Evolutionary conservation across 345 rosid genomes (phyloP).

Genomic region (Euphorbia lathyris): DNA sequence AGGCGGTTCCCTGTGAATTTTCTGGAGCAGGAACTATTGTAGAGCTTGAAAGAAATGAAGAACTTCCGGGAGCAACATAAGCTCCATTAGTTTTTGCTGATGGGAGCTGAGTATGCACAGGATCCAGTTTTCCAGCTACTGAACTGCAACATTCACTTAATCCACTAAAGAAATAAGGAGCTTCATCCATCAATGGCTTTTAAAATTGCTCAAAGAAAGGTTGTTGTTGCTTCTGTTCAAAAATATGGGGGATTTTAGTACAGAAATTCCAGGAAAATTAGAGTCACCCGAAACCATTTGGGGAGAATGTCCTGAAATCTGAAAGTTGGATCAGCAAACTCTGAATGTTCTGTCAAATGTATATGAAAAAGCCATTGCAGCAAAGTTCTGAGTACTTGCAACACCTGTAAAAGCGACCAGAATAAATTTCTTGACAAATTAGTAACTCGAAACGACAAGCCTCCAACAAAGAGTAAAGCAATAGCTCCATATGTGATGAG

Average conservation of each 20-base stretch:
- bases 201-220: constrained; percentile 12
- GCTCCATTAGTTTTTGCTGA: constrained; percentile 17
- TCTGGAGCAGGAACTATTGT: no score
- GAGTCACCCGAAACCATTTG: constrained; percentile 15
- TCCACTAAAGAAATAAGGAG: no score
- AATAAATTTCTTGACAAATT: constrained; percentile 2
- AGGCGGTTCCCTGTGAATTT: constrained; percentile 8
- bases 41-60: constrained; percentile 2
- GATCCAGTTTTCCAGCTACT: constrained; percentile 2
- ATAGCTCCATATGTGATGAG: no score
- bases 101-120: constrained; percentile 19
- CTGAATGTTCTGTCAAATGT: constrained; percentile 1
- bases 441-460: neutral
- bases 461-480: no score
- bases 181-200: constrained; percentile 11
- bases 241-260: constrained; percentile 4
- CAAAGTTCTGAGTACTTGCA: neutral
- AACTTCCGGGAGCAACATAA: constrained; percentile 11
- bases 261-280: neutral
- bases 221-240: constrained; percentile 16
- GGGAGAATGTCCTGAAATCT: constrained; percentile 8
- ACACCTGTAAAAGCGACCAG: constrained; percentile 8
- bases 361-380: neutral
- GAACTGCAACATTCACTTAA: no score
- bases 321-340: constrained; percentile 12